Evolutionary conservation across 2,329 filamentous ascomycete species (phyloP), one percentile per base, ranked within the genome.

Genomic region (Clonostachys solani): DNA sequence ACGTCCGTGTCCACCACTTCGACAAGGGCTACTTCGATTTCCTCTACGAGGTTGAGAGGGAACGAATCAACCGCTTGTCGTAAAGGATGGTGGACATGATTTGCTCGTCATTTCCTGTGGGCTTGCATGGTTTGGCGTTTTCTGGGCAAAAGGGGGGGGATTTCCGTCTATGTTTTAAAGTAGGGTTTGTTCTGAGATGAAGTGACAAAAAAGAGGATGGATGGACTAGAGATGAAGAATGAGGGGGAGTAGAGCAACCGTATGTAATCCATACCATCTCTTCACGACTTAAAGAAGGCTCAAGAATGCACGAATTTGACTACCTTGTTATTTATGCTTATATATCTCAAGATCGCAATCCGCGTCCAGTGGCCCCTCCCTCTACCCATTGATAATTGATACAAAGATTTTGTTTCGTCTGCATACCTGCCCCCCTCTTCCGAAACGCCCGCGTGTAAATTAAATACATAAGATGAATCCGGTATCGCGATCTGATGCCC

Each of bases 1-100:
- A 99, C 74, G 92, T 99, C 55, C 89, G 94, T 63, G 86, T 97
- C 57, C 94, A 99, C 74, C 90, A 96, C 73, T 99, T 99, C 72
- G 94, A 99, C 75, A 95, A 95, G 80, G 83, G 87, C 52, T 99
- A 96, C 80, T 97, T 94, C 69, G 94, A 99, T 72, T 99, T 99
- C 75, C 83, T 88, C 78, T 99, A 96, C 71, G 94, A 99, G 79
- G 94, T 97, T 52, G 94, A 99, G 83, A 81, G 92, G 70, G 92
- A 96, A 76, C 72, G 75, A 54, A 64, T 70, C 60, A 79, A 78
- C 69, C 67, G 64, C 47, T 53, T 65, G 61, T 59, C 67, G 59
- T 66, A 63, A 51, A n/a, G 33, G 43, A 33, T 38, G 23, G 23
- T 29, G 23, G 23, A 29, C 23, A 29, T 29, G 23, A 9, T 29